Evolutionary conservation across 139 green algal genomes (phyloP), one percentile per base, ranked within the genome.

Genomic region (Coelastrella sp.): DNA sequence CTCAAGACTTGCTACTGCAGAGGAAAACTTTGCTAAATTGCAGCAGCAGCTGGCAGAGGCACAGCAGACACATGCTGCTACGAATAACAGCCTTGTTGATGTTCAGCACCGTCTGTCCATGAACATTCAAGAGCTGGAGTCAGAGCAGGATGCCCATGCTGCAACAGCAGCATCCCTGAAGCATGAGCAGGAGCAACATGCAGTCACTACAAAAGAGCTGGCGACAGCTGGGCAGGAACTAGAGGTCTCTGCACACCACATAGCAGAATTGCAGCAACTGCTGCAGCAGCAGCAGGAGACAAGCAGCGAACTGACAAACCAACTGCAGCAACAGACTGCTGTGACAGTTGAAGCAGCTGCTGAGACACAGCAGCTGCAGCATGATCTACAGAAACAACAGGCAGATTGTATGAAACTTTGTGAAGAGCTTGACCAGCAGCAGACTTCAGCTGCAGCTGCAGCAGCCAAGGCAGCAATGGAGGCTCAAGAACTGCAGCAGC

Each of bases 201-300:
- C 24, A 7, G n/a, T 61, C 49, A 89, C 73, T 9, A n/a, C 25
- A 12, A 22, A 75, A 20, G 25, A 75, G 75, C 75, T 90, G 9
- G 86, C 25, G 19, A 58, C 56, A 12, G 75, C 86, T 4, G n/a
- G 61, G 11, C 10, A 84, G 61, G n/a, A 89, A 58, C 25, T 89
- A 4, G 57, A 82, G 58, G 35, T 17, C 17, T 27, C 49, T 35
- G 49, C 68, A 4, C 12, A 17, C 7, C 27, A 56, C 68, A 82
- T 82, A 56, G 17, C 49, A 11, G 84, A 72, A 20, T 22, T 81
- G 56, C 68, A 66, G 17, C 9, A 58, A 17, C 61, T 70, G 68
- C 84, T 88, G 68, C n/a, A 81, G 84, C 82, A 87, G 27, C 24
- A 78, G 61, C 82, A 87, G 78, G 57, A 72, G 20, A 19, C 78